Conservation (phyloP, 1,139 yeast genomes). For the Pichia sp. region DNA sequence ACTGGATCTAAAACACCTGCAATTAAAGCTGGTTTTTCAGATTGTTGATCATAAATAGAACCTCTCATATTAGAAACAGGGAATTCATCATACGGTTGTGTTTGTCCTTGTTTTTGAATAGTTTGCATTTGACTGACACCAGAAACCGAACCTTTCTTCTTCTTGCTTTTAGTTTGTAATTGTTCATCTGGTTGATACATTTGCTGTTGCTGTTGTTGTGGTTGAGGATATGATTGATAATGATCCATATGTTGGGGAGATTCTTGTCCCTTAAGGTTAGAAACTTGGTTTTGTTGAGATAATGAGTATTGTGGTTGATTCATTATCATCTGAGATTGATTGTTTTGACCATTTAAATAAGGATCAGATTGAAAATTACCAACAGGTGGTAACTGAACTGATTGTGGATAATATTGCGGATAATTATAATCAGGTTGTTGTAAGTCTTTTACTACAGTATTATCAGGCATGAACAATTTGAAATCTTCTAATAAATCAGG, state of each 20-base stretch:
- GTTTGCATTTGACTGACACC: constrained; percentile 14
- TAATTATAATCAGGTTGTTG: constrained; percentile 24
- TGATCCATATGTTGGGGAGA: constrained; percentile 17
- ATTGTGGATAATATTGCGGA: constrained; percentile 23
- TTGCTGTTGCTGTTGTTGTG: constrained; percentile 13
- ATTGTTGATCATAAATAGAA: constrained; percentile 13
- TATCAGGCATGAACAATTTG: constrained; percentile 91
- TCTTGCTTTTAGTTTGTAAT: constrained; percentile 1
- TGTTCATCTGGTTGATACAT: constrained; percentile 10
- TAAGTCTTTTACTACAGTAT: constrained; percentile 38
- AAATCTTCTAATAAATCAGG: constrained; percentile 94
- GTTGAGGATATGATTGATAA: constrained; percentile 26
- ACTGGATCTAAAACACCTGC: constrained; percentile 87
- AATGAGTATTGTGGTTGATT: constrained; percentile 8
- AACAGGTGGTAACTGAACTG: constrained; percentile 77
- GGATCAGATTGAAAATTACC: constrained; percentile 90
- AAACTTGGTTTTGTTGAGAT: constrained; percentile 10
- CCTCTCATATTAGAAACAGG: constrained; percentile 51
- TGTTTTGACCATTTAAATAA: constrained; percentile 32
- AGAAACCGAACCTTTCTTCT: constrained; percentile 11
- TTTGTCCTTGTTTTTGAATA: constrained; percentile 20
- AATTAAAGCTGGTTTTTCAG: constrained; percentile 60
- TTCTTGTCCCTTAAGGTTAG: constrained; percentile 3
- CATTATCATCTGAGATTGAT: neutral
- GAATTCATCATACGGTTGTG: constrained; percentile 38